Percentiles rank a stretch among this genome's conserved stretches.
Conservation (phyloP, 1,284 basidiomycete genomes). For the Trametes sp. region DNA sequence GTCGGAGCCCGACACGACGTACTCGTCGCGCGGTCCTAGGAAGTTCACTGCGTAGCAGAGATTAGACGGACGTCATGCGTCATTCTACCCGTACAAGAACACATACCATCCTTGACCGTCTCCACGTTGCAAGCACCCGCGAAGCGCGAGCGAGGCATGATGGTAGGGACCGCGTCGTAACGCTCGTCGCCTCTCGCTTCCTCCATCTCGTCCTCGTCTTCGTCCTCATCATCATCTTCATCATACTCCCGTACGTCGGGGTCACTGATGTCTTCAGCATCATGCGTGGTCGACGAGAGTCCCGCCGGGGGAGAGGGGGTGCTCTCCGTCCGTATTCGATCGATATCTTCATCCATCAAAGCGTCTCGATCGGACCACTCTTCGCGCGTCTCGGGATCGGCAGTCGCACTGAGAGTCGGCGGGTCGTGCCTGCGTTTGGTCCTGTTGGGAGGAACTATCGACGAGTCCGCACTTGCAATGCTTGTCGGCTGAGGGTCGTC, state of each 20-base stretch:
- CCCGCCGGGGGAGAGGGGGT: background rate
- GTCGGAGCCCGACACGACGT: slow-evolving; percentile 88
- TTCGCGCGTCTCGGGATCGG: background rate
- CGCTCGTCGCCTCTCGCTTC: slow-evolving; percentile 37
- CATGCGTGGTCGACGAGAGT: slow-evolving; percentile 7
- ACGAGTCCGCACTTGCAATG: slow-evolving; percentile 14
- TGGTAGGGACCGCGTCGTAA: slow-evolving; percentile 56
- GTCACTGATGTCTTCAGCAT: slow-evolving; percentile 15
- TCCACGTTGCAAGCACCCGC: slow-evolving; percentile 82
- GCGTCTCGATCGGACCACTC: slow-evolving; percentile 21
- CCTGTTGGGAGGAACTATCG: slow-evolving; percentile 25
- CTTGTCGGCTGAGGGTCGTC: slow-evolving; percentile 58
- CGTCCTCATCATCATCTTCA: slow-evolving; percentile 37
- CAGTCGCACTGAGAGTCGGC: background rate
- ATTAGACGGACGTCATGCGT: slow-evolving; percentile 8
- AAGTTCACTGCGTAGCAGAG: slow-evolving; percentile 73
- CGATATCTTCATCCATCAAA: slow-evolving; percentile 42
- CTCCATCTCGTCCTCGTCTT: slow-evolving; percentile 47
- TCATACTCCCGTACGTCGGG: slow-evolving; percentile 26
- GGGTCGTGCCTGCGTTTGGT: background rate
- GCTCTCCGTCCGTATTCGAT: slow-evolving; percentile 32
- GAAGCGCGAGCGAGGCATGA: slow-evolving; percentile 76
- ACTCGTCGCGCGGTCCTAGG: slow-evolving; percentile 80
- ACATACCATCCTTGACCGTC: slow-evolving; percentile 91
- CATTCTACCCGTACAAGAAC: slow-evolving; percentile 4